Evolutionary conservation across 2,329 filamentous ascomycete genomes (phyloP), one percentile per base, ranked within the genome.

Genomic region (Neofusicoccum parvum): DNA sequence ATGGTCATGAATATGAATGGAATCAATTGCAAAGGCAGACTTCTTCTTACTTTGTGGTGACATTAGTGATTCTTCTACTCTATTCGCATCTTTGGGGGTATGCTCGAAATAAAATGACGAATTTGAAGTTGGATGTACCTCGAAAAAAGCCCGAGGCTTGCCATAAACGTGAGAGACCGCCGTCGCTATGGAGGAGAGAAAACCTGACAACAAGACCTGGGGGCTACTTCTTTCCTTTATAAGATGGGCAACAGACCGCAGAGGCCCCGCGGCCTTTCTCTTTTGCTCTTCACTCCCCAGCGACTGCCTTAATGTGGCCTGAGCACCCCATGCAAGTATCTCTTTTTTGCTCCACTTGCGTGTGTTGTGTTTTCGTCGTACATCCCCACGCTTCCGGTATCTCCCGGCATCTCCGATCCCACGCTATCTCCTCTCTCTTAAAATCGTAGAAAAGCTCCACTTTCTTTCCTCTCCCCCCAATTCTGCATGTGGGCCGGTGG

Each of bases 1-100:
- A 48, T 60, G 56, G 20, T 45, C 37, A 60, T 48, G 56, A 23
- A 60, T 12, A 60, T 48, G 56, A 60, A 60, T 60, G 56, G 23
- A 60, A 60, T 60, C 32, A 48, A 37, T 48, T 60, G 56, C 32
- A 37, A 46, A 48, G 43, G 56, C 56, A 9, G 27, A 32, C 27
- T 32, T 32, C 27, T 32, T 3, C 56, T 39, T 14, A 5, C 11
- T 37, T 37, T 48, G 11, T 34, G 41, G 5, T 23, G 45, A 23
- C 37, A 60, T 46, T 48, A 37, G 43, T 48, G 17, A 49, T 48
- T 59, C 27, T 60, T 48, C 56, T 60, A 48, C 43, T 60, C 56
- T 60, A 60, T 58, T 9, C 12, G 37, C 32, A 39, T 17, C 39
- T 36, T 37, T 15, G 15, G 11, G 56, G 41, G 56, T 48, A 46